Conservation (phyloP, 2,329 filamentous ascomycete genomes). For the Bipolaris bicolor region DNA sequence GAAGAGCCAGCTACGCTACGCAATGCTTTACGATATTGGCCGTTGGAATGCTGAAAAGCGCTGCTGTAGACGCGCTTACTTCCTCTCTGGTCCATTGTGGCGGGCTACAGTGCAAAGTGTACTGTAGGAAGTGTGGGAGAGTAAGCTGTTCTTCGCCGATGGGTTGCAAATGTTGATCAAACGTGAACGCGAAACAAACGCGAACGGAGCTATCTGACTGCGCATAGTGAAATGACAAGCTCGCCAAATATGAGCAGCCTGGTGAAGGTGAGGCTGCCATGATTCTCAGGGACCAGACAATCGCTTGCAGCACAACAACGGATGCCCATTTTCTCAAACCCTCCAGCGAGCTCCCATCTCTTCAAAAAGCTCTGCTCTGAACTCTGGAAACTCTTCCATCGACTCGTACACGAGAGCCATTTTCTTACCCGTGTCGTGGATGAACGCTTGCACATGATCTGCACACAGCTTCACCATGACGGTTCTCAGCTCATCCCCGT, state of each 20-base stretch:
- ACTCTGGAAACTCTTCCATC: conserved; percentile 41
- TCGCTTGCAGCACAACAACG: not conserved
- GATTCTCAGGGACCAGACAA: not conserved
- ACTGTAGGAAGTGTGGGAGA: not conserved
- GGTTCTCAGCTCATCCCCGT: conserved; percentile 29
- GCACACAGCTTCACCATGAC: conserved; percentile 36
- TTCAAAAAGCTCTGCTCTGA: conserved; percentile 38
- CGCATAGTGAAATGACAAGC: not conserved
- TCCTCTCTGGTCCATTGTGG: conserved; percentile 12
- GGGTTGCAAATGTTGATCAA: not conserved
- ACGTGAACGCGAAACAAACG: not conserved
- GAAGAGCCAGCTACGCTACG: not conserved
- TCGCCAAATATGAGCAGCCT: not conserved
- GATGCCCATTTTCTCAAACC: not conserved
- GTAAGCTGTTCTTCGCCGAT: not conserved
- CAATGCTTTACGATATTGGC: conserved; percentile 7
- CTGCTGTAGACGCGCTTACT: conserved; percentile 28
- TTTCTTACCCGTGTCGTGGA: conserved; percentile 34
- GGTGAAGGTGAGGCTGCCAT: conserved; percentile 5
- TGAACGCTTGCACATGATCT: conserved; percentile 37
- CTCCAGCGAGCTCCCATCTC: conserved; percentile 37
- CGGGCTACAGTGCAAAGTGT: not conserved
- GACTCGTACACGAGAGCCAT: conserved; percentile 35
- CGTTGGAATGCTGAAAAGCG: conserved; percentile 17
- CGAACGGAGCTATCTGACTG: not conserved